These are phyloP conservation scores for Scedosporium minutisporum DNA, from an alignment of 2,329 filamentous ascomycete genomes.

Conservation along the genomic window DNA sequence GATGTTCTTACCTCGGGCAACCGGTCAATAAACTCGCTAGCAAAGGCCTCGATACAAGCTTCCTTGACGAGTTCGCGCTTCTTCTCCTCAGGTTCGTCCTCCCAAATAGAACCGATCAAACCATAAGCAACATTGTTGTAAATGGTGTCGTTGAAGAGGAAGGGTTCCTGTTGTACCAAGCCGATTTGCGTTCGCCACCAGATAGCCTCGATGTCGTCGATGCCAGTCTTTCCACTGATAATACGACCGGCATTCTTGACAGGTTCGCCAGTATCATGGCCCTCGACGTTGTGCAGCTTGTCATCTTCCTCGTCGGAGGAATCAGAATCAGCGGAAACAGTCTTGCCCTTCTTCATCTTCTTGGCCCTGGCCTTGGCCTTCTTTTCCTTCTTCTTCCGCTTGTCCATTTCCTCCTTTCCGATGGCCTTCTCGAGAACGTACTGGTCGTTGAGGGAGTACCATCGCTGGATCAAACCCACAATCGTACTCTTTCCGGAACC, in stretches of 20 bases:
- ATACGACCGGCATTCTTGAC: conserved; percentile 10
- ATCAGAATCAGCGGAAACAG: background rate
- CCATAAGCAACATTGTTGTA: conserved; percentile 54
- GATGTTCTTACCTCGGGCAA: conserved; percentile 40
- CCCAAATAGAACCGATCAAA: conserved; percentile 41
- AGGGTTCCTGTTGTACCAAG: conserved; percentile 43
- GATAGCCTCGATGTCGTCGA: conserved; percentile 18
- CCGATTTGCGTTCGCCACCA: conserved; percentile 37
- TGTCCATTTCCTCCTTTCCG: conserved; percentile 35
- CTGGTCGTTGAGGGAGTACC: conserved; percentile 54
- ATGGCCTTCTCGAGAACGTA: conserved; percentile 40
- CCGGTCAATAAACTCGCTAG: conserved; percentile 57
- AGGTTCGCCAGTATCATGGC: conserved; percentile 1
- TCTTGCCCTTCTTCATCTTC: background rate
- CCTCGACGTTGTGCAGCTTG: background rate
- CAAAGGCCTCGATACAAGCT: conserved; percentile 59
- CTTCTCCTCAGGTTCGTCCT: conserved; percentile 28
- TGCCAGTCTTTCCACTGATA: conserved; percentile 9
- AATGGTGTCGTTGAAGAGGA: conserved; percentile 40
- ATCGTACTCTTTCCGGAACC: conserved; percentile 68
- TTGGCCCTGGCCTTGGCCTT: conserved; percentile 15
- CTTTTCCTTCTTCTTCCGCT: conserved; percentile 24
- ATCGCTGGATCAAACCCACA: conserved; percentile 59
- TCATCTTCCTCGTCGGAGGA: conserved; percentile 4
- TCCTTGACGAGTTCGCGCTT: conserved; percentile 46